Percentiles rank a stretch among this genome's conserved stretches.
Conservation (phyloP, 129 eudicot genomes). For the Dittrichia graveolens region DNA sequence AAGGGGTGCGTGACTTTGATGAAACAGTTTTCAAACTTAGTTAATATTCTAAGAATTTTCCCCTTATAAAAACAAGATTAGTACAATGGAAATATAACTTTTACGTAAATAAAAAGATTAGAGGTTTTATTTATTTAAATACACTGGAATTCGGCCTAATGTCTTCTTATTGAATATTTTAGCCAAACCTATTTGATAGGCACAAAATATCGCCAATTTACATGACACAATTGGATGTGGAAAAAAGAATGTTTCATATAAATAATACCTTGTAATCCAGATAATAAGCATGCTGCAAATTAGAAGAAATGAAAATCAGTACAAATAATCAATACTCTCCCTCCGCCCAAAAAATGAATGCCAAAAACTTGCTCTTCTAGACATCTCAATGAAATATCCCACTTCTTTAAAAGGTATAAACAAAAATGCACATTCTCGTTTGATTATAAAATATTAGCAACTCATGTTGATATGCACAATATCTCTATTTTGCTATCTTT, state of each 20-base stretch:
- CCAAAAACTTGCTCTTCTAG: background rate
- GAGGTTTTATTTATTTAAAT: background rate
- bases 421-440: background rate
- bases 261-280: slow-evolving; percentile 78
- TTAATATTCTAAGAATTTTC: too few species aligned
- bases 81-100: background rate
- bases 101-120: background rate
- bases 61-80: background rate
- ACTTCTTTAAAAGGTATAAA: background rate
- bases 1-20: too few species aligned
- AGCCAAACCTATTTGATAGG: background rate
- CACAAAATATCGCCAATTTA: background rate
- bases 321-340: background rate
- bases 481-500: background rate
- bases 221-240: background rate
- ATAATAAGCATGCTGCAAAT: slow-evolving; percentile 96
- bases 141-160: background rate
- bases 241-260: background rate
- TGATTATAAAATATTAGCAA: background rate
- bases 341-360: background rate
- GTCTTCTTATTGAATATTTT: background rate
- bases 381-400: background rate
- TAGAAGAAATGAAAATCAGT: slow-evolving; percentile 30
- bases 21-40: too few species aligned
- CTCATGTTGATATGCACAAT: background rate